Base-by-base conservation (phyloP, 1,284 basidiomycete species). In the Ganoderma boninense region DNA sequence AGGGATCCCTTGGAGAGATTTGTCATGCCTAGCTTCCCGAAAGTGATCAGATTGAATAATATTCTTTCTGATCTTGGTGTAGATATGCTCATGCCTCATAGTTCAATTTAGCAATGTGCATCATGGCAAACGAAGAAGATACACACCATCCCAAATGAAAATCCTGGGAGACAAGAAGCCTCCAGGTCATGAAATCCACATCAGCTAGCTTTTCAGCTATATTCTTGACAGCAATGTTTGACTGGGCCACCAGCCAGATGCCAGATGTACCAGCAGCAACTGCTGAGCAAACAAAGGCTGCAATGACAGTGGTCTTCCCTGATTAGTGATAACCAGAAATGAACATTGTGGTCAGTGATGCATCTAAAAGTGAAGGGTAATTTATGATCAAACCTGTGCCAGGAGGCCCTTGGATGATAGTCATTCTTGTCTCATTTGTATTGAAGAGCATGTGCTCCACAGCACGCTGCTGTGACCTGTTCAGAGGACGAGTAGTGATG, bases 171-270 rank as follows among this genome's bases (percentile, higher is more conserved):
- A 92, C 88, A 1, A 92, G 73, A 1, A 92, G 79, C 70, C 82
- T 86, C 80, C 85, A 92, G 40, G 84, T 73, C 13, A 74, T n/a
- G 74, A 89, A 88, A 0, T 80, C 80, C 64, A 83, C 78, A 35
- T 82, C 78, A 5, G 80, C 77, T 2, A 91, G 80, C 77, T 89
- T 91, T 77, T 90, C 88, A 59, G 89, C 90, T 78, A 92, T 90
- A 74, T 91, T 91, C 80, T 90, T 91, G 35, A 91, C 88, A n/a
- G 89, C 89, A 52, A 89, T 85, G 75, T 90, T 90, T 0, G 86
- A 90, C 65, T 95, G 90, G 6, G 93, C 92, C 67, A 91, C 82
- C 10, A 95, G 84, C 91, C 92, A 95, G 11, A 93, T 86, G 2
- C 88, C 89, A 71, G 74, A 73, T 18, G 75, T 64, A 42, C 83